A percentile compares a stretch with the other conserved stretches of the same genome.
Evolutionary conservation across 192 early-diverging fungal genomes (phyloP).

Genomic region (Coemansia sp.): DNA sequence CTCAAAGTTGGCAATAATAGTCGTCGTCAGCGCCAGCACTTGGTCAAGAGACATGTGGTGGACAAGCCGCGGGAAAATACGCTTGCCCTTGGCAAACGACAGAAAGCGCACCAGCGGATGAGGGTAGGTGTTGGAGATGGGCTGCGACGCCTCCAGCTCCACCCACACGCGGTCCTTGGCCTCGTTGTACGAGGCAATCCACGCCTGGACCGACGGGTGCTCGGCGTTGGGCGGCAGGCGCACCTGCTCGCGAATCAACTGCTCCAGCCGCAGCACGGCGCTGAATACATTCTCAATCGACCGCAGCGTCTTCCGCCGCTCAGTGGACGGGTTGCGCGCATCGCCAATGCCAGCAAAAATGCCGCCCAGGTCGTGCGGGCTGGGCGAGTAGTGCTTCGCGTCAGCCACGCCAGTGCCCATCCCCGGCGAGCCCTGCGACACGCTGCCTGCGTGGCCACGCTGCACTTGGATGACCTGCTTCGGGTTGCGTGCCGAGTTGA

Average conservation of each 20-base stretch:
- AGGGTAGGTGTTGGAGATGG: slow-evolving; percentile 57
- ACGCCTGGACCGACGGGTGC: slow-evolving; percentile 31
- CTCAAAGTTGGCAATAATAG: slow-evolving; percentile 74
- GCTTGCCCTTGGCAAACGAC: slow-evolving; percentile 85
- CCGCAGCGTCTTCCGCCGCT: slow-evolving; percentile 59
- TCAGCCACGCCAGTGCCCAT: slow-evolving; percentile 3
- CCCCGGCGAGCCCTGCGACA: slow-evolving; percentile 12
- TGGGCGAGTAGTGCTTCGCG: slow-evolving; percentile 24
- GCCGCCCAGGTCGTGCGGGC: slow-evolving; percentile 31
- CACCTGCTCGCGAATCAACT: slow-evolving; percentile 71
- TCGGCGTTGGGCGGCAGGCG: slow-evolving; percentile 32
- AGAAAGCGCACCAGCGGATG: slow-evolving; percentile 89
- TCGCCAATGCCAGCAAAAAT: slow-evolving; percentile 32
- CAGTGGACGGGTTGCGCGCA: slow-evolving; percentile 57
- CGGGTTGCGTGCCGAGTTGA: slow-evolving; percentile 86
- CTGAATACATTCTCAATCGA: slow-evolving; percentile 80
- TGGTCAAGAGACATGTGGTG: slow-evolving; percentile 78
- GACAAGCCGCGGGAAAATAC: slow-evolving; percentile 80
- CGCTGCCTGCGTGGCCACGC: slow-evolving; percentile 43
- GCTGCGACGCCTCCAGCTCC: slow-evolving; percentile 45
- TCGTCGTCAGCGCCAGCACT: slow-evolving; percentile 71
- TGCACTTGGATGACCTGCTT: slow-evolving; percentile 79
- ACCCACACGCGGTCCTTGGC: slow-evolving; percentile 39
- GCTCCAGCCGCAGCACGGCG: slow-evolving; percentile 78
- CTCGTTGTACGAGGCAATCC: slow-evolving; percentile 32